phyloP scores from a whole-genome alignment of 768 basidiomycete genomes.

The Psilocybe cubensis region DNA sequence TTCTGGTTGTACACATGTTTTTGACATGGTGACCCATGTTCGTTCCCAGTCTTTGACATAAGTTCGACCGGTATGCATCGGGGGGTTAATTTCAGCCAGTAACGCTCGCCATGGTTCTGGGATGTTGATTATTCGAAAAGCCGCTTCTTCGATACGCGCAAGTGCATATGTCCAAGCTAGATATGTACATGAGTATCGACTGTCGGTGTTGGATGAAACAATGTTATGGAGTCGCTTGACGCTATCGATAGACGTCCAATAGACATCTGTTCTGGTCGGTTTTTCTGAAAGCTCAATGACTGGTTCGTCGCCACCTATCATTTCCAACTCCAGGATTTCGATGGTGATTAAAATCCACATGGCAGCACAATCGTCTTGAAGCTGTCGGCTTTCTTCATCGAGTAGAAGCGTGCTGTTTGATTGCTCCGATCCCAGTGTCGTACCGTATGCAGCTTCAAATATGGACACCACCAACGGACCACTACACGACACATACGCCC shows the following conservation, averaged over 20 bases:
- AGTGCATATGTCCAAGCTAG: slow-evolving; percentile 88
- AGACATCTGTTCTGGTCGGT: slow-evolving; percentile 53
- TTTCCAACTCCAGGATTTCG: slow-evolving; percentile 82
- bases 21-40: slow-evolving; percentile 58
- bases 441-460: slow-evolving; percentile 65
- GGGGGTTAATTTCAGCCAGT: slow-evolving; percentile 53
- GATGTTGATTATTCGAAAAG: slow-evolving; percentile 49
- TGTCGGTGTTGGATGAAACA: slow-evolving; percentile 58
- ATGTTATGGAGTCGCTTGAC: slow-evolving; percentile 70
- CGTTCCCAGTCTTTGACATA: slow-evolving; percentile 65
- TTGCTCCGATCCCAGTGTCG: slow-evolving; percentile 68
- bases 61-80: slow-evolving; percentile 34
- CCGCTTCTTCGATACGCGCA: slow-evolving; percentile 56
- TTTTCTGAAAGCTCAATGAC: slow-evolving; percentile 54
- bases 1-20: slow-evolving; percentile 57
- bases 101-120: slow-evolving; percentile 59
- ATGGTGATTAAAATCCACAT: slow-evolving; percentile 81
- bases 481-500: slow-evolving; percentile 69
- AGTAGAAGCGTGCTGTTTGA: slow-evolving; percentile 65
- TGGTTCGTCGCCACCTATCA: slow-evolving; percentile 56
- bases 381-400: slow-evolving; percentile 72
- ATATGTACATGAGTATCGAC: slow-evolving; percentile 72
- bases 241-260: slow-evolving; percentile 63
- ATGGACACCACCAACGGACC: slow-evolving; percentile 66
- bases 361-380: slow-evolving; percentile 69